These are phyloP conservation scores for Phytophthora capsici DNA, from an alignment of 352 stramenopile genomes.

Conservation along the genomic window DNA sequence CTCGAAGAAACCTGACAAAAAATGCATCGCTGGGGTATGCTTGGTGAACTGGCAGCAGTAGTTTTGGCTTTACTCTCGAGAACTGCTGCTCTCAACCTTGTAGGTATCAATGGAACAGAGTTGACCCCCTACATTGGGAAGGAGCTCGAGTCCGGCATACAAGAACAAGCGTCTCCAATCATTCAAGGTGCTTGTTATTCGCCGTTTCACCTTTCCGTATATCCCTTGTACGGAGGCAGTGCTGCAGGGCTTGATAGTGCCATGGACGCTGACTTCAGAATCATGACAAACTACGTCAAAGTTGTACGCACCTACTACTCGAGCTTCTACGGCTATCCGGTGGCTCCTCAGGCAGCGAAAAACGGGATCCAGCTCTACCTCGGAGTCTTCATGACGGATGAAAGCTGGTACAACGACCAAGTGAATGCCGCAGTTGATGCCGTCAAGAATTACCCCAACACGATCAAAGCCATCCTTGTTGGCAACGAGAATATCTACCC, in stretches of 20 bases:
- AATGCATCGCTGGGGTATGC: constrained; percentile 26
- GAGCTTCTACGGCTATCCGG: constrained; percentile 58
- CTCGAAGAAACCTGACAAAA: neutral
- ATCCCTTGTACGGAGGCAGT: constrained; percentile 55
- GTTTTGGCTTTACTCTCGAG: constrained; percentile 13
- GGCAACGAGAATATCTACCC: constrained; percentile 80
- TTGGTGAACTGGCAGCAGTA: constrained; percentile 4
- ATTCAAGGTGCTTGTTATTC: constrained; percentile 72
- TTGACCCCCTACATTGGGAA: constrained; percentile 17
- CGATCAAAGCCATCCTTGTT: constrained; percentile 65
- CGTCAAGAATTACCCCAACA: constrained; percentile 56
- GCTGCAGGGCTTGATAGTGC: constrained; percentile 45
- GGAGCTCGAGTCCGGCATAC: constrained; percentile 2
- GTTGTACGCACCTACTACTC: constrained; percentile 84
- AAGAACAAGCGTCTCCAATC: constrained; percentile 24
- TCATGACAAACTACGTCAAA: constrained; percentile 70
- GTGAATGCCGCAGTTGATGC: constrained; percentile 53
- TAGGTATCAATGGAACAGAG: constrained; percentile 28
- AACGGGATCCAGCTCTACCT: constrained; percentile 69
- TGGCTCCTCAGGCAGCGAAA: constrained; percentile 49
- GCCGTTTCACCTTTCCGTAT: constrained; percentile 76
- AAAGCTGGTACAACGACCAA: constrained; percentile 66
- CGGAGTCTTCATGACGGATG: constrained; percentile 78
- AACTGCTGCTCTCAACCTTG: constrained; percentile 25
- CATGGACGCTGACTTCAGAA: constrained; percentile 71